Percentiles rank a stretch among this genome's conserved stretches.
Evolutionary conservation across 116 monocot genomes (phyloP).

Genomic region (Cymodocea nodosa): DNA sequence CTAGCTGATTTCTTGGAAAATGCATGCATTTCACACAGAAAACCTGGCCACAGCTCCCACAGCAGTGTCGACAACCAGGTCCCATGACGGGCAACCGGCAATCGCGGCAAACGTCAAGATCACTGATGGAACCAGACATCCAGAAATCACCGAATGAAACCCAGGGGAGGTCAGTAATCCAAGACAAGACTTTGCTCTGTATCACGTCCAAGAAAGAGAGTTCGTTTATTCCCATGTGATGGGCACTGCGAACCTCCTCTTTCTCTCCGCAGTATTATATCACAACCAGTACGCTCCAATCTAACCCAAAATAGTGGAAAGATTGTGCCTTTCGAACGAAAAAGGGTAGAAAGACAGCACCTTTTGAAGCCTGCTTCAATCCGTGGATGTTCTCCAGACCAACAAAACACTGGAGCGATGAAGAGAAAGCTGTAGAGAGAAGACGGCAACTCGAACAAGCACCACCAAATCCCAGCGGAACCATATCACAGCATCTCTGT

Average conservation of each 20-base stretch:
- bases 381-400: not conserved
- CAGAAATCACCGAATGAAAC: conserved; percentile 4
- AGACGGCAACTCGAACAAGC: too few relatives aligned
- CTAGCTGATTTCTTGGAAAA: not conserved
- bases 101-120: conserved; percentile 6
- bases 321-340: conserved; percentile 1
- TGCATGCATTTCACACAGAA: conserved; percentile 13
- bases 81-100: conserved; percentile 1
- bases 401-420: not conserved
- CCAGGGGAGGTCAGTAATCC: conserved; percentile 12
- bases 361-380: not conserved
- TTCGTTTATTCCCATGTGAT: conserved; percentile 16
- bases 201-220: conserved; percentile 4
- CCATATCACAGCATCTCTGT: too few relatives aligned
- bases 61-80: not conserved
- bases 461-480: too few relatives aligned
- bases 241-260: not conserved
- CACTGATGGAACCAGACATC: conserved; percentile 5
- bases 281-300: not conserved
- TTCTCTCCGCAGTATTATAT: not conserved
- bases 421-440: not conserved
- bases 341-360: not conserved
- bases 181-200: conserved; percentile 14
- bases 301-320: not conserved
- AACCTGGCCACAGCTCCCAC: conserved; percentile 8